Conservation (phyloP, 345 rosid genomes). For the Camelina sativa region DNA sequence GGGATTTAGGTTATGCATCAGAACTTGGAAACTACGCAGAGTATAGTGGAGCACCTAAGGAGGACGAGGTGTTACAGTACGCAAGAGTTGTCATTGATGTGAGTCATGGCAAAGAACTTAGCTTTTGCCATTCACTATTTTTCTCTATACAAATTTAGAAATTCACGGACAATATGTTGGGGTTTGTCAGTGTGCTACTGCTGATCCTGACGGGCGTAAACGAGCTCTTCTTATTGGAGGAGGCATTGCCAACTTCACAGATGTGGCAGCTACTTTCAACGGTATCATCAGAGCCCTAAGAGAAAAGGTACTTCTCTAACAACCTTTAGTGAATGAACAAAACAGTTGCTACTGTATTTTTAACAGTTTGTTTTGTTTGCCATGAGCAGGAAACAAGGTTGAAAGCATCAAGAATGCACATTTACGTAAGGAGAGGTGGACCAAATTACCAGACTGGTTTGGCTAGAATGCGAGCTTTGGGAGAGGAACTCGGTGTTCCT, state of each 20-base stretch:
- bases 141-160: constrained; percentile 2
- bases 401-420: constrained; percentile 92
- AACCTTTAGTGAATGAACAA: background rate
- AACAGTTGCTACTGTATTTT: constrained; percentile 10
- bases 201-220: constrained; percentile 91
- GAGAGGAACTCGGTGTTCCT: constrained; percentile 86
- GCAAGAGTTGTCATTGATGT: constrained; percentile 98
- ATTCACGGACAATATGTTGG: background rate
- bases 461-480: constrained; percentile 80
- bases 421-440: constrained; percentile 95
- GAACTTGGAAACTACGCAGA: constrained; percentile 98
- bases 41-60: constrained; percentile 99
- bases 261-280: constrained; percentile 93
- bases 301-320: constrained; percentile 65
- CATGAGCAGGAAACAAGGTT: constrained; percentile 71
- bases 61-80: constrained; percentile 95
- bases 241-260: constrained; percentile 96
- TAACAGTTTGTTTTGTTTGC: background rate
- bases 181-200: constrained; percentile 77
- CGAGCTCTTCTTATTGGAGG: constrained; percentile 96
- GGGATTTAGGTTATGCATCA: constrained; percentile 96
- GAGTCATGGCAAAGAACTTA: constrained; percentile 43
- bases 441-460: constrained; percentile 93
- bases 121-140: constrained; percentile 13
- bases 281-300: constrained; percentile 89